phyloP scores from a whole-genome alignment of 345 rosid genomes.

The Zanthoxylum bungeanum region DNA sequence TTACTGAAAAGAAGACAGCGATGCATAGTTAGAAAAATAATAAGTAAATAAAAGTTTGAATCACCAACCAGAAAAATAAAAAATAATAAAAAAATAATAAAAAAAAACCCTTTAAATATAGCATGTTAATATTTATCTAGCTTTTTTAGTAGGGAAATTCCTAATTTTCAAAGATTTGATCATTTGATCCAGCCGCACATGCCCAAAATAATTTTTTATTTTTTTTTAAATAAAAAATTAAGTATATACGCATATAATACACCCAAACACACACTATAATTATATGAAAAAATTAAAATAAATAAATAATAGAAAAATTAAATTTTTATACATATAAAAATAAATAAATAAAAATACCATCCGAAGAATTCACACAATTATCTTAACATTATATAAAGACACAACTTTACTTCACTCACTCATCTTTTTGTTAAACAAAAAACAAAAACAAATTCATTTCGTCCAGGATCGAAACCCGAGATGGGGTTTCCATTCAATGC shows the following conservation, averaged over 20 bases:
- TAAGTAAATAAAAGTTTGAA: background rate
- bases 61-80: background rate
- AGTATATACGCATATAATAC: too few species aligned
- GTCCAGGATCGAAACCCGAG: constrained; percentile 24
- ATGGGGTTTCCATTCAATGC: constrained; percentile 30
- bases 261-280: too few species aligned
- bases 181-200: constrained; percentile 32
- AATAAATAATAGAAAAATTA: too few species aligned
- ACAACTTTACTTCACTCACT: constrained; percentile 22
- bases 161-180: constrained; percentile 25
- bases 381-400: constrained; percentile 24
- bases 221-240: too few species aligned
- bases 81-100: background rate
- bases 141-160: constrained; percentile 6
- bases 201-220: background rate
- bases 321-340: too few species aligned
- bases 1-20: background rate
- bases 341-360: constrained; percentile 1
- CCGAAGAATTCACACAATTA: constrained; percentile 9
- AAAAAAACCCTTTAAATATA: background rate
- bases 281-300: too few species aligned
- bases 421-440: constrained; percentile 11
- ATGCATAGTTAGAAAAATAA: background rate
- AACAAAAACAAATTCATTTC: background rate
- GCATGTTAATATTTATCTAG: background rate